Evolutionary conservation across 768 basidiomycete genomes (phyloP).

Genomic region (Leccinum longicurvipes): DNA sequence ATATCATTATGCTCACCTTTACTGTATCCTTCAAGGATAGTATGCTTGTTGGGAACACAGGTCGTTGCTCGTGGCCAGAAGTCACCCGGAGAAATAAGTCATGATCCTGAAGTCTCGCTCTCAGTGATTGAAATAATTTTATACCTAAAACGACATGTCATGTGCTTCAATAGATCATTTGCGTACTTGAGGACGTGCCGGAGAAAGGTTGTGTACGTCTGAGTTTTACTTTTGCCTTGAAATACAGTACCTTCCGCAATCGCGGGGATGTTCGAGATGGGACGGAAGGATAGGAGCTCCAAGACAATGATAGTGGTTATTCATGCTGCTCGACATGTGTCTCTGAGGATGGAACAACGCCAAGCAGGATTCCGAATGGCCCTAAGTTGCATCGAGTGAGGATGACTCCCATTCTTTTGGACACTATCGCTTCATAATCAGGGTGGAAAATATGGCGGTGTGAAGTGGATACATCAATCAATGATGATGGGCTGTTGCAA

Average conservation of each 20-base stretch:
- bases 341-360: not conserved
- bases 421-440: not conserved
- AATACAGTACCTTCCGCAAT: not conserved
- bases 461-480: not conserved
- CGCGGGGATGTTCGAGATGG: not conserved
- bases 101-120: not conserved
- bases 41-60: not conserved
- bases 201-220: not conserved
- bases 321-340: not conserved
- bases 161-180: not conserved
- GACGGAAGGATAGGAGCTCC: not conserved
- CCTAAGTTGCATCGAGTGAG: not conserved
- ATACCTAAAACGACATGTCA: not conserved
- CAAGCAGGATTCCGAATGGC: not conserved
- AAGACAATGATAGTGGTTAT: not conserved
- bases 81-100: not conserved
- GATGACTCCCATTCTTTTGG: no score
- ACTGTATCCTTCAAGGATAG: not conserved
- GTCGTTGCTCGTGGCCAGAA: not conserved
- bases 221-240: not conserved
- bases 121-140: no score
- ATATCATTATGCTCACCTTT: not conserved
- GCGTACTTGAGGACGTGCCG: not conserved
- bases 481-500: not conserved
- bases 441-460: not conserved